Percentiles rank a stretch among this genome's conserved stretches.
These are phyloP conservation scores for Fusarium camptoceras DNA, from an alignment of 2,329 filamentous ascomycete species.

Conservation along the genomic window DNA sequence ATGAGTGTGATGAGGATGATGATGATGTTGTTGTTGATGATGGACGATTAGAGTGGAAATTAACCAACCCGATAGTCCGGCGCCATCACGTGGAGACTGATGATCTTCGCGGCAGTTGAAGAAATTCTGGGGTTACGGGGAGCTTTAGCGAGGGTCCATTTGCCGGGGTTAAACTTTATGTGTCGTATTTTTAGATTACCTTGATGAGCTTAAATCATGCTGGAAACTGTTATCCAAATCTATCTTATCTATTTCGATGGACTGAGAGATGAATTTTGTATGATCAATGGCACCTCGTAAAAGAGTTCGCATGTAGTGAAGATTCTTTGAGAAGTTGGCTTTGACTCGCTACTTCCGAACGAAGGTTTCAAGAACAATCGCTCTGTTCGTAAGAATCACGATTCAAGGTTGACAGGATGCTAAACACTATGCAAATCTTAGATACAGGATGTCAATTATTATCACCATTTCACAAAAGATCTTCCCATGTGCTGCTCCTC, in stretches of 20 bases:
- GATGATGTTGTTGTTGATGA: neutral
- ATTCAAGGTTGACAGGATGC: neutral
- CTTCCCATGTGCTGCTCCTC: rapidly evolving
- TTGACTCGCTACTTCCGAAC: too few relatives aligned
- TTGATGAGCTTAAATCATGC: neutral
- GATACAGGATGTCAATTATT: neutral
- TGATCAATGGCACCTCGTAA: too few relatives aligned
- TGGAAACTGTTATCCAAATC: too few relatives aligned
- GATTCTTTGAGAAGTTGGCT: too few relatives aligned
- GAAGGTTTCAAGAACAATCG: too few relatives aligned
- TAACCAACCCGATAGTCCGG: constrained; percentile 26
- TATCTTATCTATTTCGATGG: too few relatives aligned
- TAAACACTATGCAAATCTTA: neutral
- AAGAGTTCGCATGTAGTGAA: too few relatives aligned
- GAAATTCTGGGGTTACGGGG: neutral
- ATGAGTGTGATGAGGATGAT: neutral
- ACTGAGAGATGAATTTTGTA: too few relatives aligned
- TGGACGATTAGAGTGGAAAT: neutral
- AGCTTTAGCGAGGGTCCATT: constrained; percentile 4
- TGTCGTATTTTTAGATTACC: neutral
- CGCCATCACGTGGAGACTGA: constrained; percentile 29
- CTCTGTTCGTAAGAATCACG: too few relatives aligned
- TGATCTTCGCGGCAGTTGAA: constrained; percentile 18
- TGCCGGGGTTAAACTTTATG: constrained; percentile 7
- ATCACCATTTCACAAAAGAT: neutral